Base-by-base conservation (phyloP, 345 rosid species). In the Boechera divaricarpa region DNA sequence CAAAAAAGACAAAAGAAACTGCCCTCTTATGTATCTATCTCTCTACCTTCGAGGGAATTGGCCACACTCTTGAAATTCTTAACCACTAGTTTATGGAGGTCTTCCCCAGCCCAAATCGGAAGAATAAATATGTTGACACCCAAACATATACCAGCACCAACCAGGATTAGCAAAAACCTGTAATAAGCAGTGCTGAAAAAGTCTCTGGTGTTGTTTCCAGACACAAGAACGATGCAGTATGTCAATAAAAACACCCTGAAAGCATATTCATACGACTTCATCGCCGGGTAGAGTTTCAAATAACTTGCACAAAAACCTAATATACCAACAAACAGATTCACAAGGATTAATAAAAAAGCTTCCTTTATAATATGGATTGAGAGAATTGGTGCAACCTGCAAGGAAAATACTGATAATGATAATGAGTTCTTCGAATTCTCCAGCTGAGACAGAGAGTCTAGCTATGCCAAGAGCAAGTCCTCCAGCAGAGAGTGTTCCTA, bases 71-170 rank as follows among this genome's bases (percentile, higher is more conserved):
- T 88, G 86, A 93, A 93, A 80, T 93, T 93, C 76, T 93, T 91
- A 3, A 86, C 95, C 55, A 93, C 97, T 74, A 85, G 85, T 73
- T 91, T 93, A 81, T 93, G 98, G 42, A 93, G 86, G 72, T 93
- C 97, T 78, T 93, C 97, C 24, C 95, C 98, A 52, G 98, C 85
- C 98, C 98, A 93, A 67, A 89, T 93, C 31, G 98, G 98, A 79
- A 74, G 88, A 60, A 93, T 55, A 65, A 85, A 88, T 15, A 83
- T 86, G 62, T 91, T 91, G 6, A 93, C 83, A 4, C 80, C 80
- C 77, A 93, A 76, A 73, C 92, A 83, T 29, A 89, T 81, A 16
- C 80, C 79, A 32, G 97, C 97, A 64, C 98, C 98, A 44, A 89
- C 7, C 6, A 77, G 87, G 42, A 93, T 93, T 11, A 88, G 81